phyloP scores from a whole-genome alignment of 352 stramenopile genomes.

The Globisporangium splendens region DNA sequence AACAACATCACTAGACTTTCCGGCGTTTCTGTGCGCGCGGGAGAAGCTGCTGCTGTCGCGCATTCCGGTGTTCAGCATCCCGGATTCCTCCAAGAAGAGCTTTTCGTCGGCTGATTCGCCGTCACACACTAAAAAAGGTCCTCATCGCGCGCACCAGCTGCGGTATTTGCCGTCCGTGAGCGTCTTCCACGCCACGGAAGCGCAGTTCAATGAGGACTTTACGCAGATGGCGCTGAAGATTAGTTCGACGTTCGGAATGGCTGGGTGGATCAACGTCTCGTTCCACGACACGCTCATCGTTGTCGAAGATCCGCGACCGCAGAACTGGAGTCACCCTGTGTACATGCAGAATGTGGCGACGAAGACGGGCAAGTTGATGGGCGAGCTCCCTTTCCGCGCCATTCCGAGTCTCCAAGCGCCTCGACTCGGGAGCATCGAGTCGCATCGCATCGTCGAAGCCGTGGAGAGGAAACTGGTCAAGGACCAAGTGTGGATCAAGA shows the following conservation, averaged over 20 bases:
- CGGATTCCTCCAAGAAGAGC: conserved; percentile 7
- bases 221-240: conserved; percentile 64
- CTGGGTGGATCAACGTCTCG: conserved; percentile 65
- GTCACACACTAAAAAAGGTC: conserved; percentile 15
- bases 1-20: conserved; percentile 33
- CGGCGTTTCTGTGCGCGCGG: conserved; percentile 51
- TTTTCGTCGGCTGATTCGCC: conserved; percentile 12
- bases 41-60: conserved; percentile 48
- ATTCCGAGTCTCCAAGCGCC: conserved; percentile 63
- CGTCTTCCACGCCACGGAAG: conserved; percentile 68
- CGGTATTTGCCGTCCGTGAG: conserved; percentile 58
- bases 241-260: conserved; percentile 53
- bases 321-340: conserved; percentile 27
- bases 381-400: conserved; percentile 57
- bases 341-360: conserved; percentile 72
- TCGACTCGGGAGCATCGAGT: conserved; percentile 42
- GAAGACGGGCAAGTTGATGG: conserved; percentile 48
- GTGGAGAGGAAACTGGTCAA: conserved; percentile 72
- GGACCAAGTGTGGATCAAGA: conserved; percentile 68
- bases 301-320: conserved; percentile 47
- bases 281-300: conserved; percentile 44
- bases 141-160: conserved; percentile 19
- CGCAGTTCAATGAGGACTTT: conserved; percentile 68
- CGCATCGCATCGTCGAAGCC: conserved; percentile 48
- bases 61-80: conserved; percentile 42